Percentiles rank a stretch among this genome's conserved stretches.
These are phyloP conservation scores for Ramaria sp. DNA, from an alignment of 768 basidiomycete genomes.

Conservation along the genomic window DNA sequence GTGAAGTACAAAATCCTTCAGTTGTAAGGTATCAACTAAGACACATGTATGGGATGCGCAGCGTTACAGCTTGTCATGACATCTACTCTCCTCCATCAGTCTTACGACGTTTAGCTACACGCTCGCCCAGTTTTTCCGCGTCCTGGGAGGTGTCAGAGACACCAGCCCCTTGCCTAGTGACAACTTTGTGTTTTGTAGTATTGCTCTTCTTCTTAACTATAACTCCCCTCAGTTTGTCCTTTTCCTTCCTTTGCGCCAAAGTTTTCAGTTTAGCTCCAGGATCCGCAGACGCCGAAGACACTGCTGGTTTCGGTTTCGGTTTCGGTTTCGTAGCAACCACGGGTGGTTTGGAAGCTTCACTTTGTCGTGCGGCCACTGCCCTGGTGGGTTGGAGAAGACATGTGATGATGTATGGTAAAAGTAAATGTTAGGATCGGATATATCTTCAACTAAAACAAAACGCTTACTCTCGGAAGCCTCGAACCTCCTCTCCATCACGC, in stretches of 20 bases:
- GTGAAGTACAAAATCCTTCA: background rate
- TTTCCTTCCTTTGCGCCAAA: constrained; percentile 50
- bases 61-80: constrained; percentile 9
- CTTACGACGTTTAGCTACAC: constrained; percentile 51
- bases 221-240: constrained; percentile 66
- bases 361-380: constrained; percentile 63
- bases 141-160: constrained; percentile 6
- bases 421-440: background rate
- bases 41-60: constrained; percentile 7
- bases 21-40: background rate
- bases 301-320: constrained; percentile 12
- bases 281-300: constrained; percentile 13
- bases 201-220: constrained; percentile 70
- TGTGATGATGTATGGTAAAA: constrained; percentile 6
- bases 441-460: constrained; percentile 6
- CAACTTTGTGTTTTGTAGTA: constrained; percentile 13
- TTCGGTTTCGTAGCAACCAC: constrained; percentile 16
- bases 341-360: constrained; percentile 17
- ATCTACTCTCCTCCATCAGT: constrained; percentile 24
- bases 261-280: constrained; percentile 15
- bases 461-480: constrained; percentile 62
- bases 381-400: constrained; percentile 20
- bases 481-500: constrained; percentile 70
- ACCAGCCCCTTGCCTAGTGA: constrained; percentile 11
- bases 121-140: constrained; percentile 20